These are phyloP conservation scores for Andrographis paniculata DNA, from an alignment of 305 asterid species.

Conservation along the genomic window DNA sequence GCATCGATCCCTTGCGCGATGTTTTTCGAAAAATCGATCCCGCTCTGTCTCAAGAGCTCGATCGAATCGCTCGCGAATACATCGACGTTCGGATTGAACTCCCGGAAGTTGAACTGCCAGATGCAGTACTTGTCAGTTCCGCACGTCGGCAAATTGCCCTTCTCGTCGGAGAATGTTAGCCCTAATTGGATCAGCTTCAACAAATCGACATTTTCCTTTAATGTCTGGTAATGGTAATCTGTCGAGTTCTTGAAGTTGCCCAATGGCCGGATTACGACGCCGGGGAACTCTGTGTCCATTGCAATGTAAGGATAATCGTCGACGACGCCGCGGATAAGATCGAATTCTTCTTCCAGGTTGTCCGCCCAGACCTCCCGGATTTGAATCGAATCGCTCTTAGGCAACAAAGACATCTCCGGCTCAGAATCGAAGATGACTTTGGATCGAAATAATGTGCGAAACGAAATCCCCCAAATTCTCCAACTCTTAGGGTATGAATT, in stretches of 20 bases:
- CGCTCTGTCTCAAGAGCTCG: constrained; percentile 56
- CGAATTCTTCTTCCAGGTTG: constrained; percentile 61
- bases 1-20: constrained; percentile 55
- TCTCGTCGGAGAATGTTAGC: constrained; percentile 67
- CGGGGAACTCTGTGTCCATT: constrained; percentile 80
- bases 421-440: too few species aligned
- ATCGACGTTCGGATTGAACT: constrained; percentile 65
- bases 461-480: constrained; percentile 1
- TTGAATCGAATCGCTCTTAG: constrained; percentile 55
- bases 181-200: constrained; percentile 76
- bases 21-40: constrained; percentile 56
- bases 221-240: constrained; percentile 54
- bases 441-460: constrained; percentile 8
- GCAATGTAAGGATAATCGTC: constrained; percentile 66
- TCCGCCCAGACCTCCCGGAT: constrained; percentile 75
- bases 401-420: constrained; percentile 50
- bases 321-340: constrained; percentile 46
- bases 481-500: not conserved
- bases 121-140: constrained; percentile 57
- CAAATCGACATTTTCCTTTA: constrained; percentile 64
- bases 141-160: constrained; percentile 67
- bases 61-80: constrained; percentile 63
- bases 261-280: constrained; percentile 53
- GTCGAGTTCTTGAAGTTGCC: constrained; percentile 48
- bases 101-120: constrained; percentile 86